Conservation (phyloP, 257 asterid species). For the Datura wrightii region DNA sequence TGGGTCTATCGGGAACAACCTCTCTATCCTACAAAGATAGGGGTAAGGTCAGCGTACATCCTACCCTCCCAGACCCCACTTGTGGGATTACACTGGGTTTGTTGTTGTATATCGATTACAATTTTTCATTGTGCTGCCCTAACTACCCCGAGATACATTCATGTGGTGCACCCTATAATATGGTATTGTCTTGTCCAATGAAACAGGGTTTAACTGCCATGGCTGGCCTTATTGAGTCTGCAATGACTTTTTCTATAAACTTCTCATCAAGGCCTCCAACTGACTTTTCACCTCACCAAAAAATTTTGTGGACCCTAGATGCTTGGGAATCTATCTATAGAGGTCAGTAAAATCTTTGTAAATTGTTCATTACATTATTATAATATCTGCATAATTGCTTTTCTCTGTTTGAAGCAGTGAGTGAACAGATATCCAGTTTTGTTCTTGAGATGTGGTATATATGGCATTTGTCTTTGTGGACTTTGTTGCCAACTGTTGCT, state of each 20-base stretch:
- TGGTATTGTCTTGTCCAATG: constrained; percentile 28
- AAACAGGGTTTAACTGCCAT: constrained; percentile 60
- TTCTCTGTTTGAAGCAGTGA: constrained; percentile 42
- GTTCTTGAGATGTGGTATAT: constrained; percentile 83
- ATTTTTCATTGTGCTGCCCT: constrained; percentile 11
- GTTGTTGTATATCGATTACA: constrained; percentile 4
- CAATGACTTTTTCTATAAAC: constrained; percentile 59
- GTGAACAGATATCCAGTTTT: constrained; percentile 61
- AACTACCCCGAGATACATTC: neutral
- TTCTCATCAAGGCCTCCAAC: constrained; percentile 80
- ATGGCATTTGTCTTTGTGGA: constrained; percentile 91
- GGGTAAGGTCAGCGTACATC: neutral
- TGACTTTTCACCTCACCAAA: constrained; percentile 79
- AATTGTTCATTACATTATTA: constrained; percentile 30
- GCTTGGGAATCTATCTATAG: constrained; percentile 61
- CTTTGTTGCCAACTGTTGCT: constrained; percentile 49
- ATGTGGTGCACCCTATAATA: constrained; percentile 20
- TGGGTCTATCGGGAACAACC: neutral
- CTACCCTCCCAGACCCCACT: neutral
- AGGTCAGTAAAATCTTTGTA: constrained; percentile 50
- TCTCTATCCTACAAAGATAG: neutral
- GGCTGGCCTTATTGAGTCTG: constrained; percentile 52
- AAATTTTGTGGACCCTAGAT: constrained; percentile 76
- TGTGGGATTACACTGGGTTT: neutral
- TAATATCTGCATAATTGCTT: constrained; percentile 30